These are phyloP conservation scores for Dipodascus albidus DNA, from an alignment of 805 yeast genomes.

Conservation along the genomic window DNA sequence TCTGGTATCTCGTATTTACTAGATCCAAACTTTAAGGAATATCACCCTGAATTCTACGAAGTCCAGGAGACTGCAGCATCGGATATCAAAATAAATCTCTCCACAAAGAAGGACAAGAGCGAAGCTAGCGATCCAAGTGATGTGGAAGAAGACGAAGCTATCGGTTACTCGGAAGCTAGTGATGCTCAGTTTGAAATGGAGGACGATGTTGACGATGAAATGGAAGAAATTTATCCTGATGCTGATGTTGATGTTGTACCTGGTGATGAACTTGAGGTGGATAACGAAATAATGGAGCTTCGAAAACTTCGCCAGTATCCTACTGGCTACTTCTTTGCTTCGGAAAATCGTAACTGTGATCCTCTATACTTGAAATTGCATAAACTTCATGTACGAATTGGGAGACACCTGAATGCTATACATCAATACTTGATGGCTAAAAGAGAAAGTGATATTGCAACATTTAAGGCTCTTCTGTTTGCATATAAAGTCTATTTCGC, in stretches of 20 bases:
- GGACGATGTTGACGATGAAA: constrained; percentile 18
- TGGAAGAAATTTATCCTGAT: constrained; percentile 24
- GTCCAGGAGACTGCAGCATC: background rate
- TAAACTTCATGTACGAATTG: constrained; percentile 45
- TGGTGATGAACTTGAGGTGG: constrained; percentile 4
- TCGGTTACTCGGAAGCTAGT: constrained; percentile 6
- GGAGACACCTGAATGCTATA: constrained; percentile 50
- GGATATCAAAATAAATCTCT: background rate
- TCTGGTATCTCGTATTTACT: constrained; percentile 64
- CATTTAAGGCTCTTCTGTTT: constrained; percentile 50
- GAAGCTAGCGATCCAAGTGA: constrained; percentile 18
- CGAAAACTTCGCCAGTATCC: constrained; percentile 54
- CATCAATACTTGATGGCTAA: constrained; percentile 35
- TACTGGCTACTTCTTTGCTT: constrained; percentile 54
- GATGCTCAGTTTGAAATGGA: constrained; percentile 16
- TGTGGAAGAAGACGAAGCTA: constrained; percentile 17
- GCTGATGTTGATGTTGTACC: constrained; percentile 32
- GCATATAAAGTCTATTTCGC: constrained; percentile 67
- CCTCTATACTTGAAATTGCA: constrained; percentile 43
- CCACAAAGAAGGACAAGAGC: constrained; percentile 16
- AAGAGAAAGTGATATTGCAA: constrained; percentile 51
- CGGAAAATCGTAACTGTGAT: constrained; percentile 34
- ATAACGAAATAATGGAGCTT: constrained; percentile 11
- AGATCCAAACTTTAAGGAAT: constrained; percentile 43
- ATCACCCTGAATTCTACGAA: constrained; percentile 1